phyloP scores from a whole-genome alignment of 1,284 basidiomycete genomes.

The Ceratobasidium sp. region DNA sequence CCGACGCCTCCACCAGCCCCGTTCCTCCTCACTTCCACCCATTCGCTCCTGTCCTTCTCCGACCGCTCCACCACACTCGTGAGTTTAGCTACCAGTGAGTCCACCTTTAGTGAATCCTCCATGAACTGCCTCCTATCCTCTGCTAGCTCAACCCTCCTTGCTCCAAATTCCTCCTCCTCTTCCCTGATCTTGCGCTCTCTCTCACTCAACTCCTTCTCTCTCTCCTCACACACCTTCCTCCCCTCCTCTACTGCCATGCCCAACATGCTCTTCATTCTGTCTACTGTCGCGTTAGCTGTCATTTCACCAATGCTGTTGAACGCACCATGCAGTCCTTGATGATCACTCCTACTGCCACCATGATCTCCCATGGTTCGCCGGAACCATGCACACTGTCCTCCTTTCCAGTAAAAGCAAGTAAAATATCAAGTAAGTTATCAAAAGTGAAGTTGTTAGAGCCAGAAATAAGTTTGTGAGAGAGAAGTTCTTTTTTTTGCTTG shows the following conservation, averaged over 20 bases:
- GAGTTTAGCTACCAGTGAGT: not conserved
- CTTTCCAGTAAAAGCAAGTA: not conserved
- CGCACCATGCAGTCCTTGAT: not conserved
- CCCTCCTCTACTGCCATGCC: not conserved
- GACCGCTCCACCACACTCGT: not conserved
- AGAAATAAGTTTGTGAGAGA: not conserved
- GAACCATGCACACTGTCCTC: not conserved
- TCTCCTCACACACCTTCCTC: not conserved
- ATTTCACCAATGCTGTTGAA: not conserved
- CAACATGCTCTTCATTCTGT: not conserved
- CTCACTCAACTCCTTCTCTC: not conserved
- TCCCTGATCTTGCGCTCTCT: no score
- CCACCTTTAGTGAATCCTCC: not conserved
- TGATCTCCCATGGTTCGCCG: conserved; percentile 1
- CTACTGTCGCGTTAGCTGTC: not conserved
- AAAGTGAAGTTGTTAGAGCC: not conserved
- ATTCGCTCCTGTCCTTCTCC: not conserved
- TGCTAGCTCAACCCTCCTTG: not conserved
- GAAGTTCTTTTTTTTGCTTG: not conserved
- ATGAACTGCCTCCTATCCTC: not conserved
- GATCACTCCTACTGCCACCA: not conserved
- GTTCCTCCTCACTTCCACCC: no score
- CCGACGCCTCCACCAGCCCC: no score
- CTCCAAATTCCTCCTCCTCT: no score
- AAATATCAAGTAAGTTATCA: not conserved